These are phyloP conservation scores for Cercospora beticola DNA, from an alignment of 2,329 filamentous ascomycete genomes.

Conservation along the genomic window DNA sequence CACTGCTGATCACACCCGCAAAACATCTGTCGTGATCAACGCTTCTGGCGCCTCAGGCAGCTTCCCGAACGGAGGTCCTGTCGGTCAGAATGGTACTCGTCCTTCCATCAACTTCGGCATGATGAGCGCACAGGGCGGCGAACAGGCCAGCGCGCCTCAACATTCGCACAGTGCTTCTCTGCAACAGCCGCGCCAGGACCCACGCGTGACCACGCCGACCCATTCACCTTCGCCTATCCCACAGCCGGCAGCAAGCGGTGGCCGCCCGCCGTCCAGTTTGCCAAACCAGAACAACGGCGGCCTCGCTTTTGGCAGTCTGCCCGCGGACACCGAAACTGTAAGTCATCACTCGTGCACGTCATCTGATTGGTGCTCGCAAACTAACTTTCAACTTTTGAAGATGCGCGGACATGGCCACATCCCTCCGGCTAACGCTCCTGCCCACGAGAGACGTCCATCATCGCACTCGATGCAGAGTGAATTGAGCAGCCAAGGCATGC, in stretches of 20 bases:
- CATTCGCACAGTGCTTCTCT: slow-evolving; percentile 60
- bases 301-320: slow-evolving; percentile 79
- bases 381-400: slow-evolving; percentile 21
- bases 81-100: slow-evolving; percentile 51
- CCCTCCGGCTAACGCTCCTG: slow-evolving; percentile 51
- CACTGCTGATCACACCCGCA: slow-evolving; percentile 71
- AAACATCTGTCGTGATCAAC: slow-evolving; percentile 88
- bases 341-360: slow-evolving; percentile 22
- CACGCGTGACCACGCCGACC: slow-evolving; percentile 76
- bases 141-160: slow-evolving; percentile 68
- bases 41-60: slow-evolving; percentile 75
- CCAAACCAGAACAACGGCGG: slow-evolving; percentile 69
- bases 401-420: slow-evolving; percentile 28
- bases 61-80: slow-evolving; percentile 72
- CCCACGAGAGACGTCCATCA: slow-evolving; percentile 82
- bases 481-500: slow-evolving; percentile 59
- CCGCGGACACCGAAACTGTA: slow-evolving; percentile 72
- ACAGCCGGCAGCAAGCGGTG: slow-evolving; percentile 76
- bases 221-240: slow-evolving; percentile 92
- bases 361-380: slow-evolving; percentile 16
- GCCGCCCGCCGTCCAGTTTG: slow-evolving; percentile 73
- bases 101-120: slow-evolving; percentile 78
- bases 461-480: slow-evolving; percentile 79
- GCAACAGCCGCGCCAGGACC: slow-evolving; percentile 58
- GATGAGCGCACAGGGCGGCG: slow-evolving; percentile 62